Conservation (phyloP, 306 rosid species). For the Pachyrhizus erosus region DNA sequence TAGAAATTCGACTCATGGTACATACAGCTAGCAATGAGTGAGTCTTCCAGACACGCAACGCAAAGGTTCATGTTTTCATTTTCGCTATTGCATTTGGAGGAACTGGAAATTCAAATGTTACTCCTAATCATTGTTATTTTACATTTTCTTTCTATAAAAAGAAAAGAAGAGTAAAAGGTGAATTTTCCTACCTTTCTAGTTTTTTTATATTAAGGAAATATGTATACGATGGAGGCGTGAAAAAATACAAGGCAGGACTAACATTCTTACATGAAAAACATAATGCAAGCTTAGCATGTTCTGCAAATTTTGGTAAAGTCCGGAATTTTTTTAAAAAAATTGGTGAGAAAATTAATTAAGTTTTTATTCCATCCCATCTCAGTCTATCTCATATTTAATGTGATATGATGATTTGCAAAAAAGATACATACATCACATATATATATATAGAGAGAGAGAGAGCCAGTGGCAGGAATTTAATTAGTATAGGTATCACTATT, state of each 20-base stretch:
- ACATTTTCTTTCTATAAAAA: background rate
- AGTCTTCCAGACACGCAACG: constrained; percentile 26
- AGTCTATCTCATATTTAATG: background rate
- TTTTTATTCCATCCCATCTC: background rate
- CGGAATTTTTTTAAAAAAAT: background rate
- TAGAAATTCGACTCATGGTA: constrained; percentile 19
- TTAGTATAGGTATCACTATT: background rate
- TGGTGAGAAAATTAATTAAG: background rate
- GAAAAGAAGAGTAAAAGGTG: background rate
- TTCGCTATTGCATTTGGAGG: background rate
- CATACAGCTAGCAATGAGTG: constrained; percentile 44
- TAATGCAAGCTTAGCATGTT: background rate
- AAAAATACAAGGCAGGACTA: background rate
- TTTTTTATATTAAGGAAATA: background rate
- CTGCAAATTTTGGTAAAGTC: background rate
- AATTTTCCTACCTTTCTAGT: background rate
- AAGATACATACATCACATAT: background rate
- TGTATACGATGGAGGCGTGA: background rate
- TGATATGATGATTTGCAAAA: constrained; percentile 7
- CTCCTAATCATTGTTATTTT: background rate
- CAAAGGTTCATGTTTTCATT: background rate
- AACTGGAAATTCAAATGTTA: background rate
- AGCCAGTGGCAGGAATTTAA: background rate
- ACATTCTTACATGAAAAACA: background rate
- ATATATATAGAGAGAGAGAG: background rate